Conservation (phyloP, 306 rosid genomes). For the Prosopis cineraria region DNA sequence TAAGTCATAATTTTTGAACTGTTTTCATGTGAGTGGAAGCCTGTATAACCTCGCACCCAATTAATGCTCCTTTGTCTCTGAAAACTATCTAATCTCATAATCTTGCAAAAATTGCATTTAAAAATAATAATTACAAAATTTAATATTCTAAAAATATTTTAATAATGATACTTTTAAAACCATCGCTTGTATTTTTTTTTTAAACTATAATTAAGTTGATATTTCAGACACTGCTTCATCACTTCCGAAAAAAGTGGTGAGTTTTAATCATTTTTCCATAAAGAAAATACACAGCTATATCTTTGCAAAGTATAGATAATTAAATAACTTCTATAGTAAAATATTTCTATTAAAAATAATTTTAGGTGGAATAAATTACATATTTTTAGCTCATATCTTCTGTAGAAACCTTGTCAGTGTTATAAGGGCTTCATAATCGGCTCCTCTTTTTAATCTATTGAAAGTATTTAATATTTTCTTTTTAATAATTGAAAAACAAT, state of each 20-base stretch:
- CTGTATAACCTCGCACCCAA: not conserved
- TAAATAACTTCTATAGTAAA: not conserved
- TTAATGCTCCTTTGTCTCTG: not conserved
- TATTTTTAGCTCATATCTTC: no score
- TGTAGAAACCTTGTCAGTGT: not conserved
- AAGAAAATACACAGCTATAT: not conserved
- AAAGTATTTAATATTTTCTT: not conserved
- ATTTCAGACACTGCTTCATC: not conserved
- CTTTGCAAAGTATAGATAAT: no score
- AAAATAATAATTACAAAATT: not conserved
- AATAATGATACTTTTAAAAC: not conserved
- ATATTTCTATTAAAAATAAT: no score
- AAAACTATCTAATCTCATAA: not conserved
- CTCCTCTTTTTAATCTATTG: not conserved
- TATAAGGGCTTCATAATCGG: not conserved
- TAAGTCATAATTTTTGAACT: slow-evolving; percentile 35
- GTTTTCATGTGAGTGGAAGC: slow-evolving; percentile 34
- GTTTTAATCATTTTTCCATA: not conserved
- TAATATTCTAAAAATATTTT: no score
- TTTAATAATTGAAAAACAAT: not conserved
- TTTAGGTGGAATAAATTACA: no score
- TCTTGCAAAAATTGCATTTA: not conserved
- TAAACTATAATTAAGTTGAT: not conserved
- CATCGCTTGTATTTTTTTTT: not conserved
- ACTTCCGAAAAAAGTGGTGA: not conserved